phyloP scores from a whole-genome alignment of 352 stramenopile species.

The Pythium monospermum region DNA sequence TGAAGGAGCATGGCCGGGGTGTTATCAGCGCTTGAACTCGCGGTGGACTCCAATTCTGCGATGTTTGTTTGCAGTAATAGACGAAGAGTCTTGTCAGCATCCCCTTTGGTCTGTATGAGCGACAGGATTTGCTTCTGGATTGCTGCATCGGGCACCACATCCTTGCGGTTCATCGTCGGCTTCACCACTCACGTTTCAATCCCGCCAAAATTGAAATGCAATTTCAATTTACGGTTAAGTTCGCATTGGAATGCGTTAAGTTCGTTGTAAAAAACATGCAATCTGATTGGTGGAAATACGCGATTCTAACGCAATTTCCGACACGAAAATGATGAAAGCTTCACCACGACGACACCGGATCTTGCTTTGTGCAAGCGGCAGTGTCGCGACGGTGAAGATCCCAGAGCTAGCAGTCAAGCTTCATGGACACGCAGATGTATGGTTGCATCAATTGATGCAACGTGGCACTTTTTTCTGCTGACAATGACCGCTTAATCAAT shows the following conservation, averaged over 20 bases:
- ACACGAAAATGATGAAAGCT: too few relatives aligned
- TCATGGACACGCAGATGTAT: constrained; percentile 47
- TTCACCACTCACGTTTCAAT: constrained; percentile 4
- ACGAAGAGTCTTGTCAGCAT: constrained; percentile 7
- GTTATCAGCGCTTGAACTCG: constrained; percentile 10
- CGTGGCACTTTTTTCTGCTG: too few relatives aligned
- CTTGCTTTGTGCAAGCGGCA: constrained; percentile 76
- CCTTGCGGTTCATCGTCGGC: constrained; percentile 6
- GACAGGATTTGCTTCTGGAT: constrained; percentile 26
- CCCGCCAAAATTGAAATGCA: constrained; percentile 2
- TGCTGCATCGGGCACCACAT: constrained; percentile 7
- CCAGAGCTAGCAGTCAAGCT: constrained; percentile 75
- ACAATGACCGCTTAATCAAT: too few relatives aligned
- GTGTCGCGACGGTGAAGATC: constrained; percentile 85
- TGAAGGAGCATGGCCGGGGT: constrained; percentile 9
- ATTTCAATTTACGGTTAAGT: constrained; percentile 17
- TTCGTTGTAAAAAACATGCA: background rate
- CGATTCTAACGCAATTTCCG: too few relatives aligned
- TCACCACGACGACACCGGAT: constrained; percentile 44
- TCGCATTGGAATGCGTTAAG: background rate
- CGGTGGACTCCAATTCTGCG: background rate
- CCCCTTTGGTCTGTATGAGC: constrained; percentile 17
- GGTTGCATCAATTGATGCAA: background rate
- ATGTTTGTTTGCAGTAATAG: constrained; percentile 3
- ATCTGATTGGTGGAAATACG: constrained; percentile 9